phyloP scores from a whole-genome alignment of 176 grass and related monocot species.

The Poa annua region DNA sequence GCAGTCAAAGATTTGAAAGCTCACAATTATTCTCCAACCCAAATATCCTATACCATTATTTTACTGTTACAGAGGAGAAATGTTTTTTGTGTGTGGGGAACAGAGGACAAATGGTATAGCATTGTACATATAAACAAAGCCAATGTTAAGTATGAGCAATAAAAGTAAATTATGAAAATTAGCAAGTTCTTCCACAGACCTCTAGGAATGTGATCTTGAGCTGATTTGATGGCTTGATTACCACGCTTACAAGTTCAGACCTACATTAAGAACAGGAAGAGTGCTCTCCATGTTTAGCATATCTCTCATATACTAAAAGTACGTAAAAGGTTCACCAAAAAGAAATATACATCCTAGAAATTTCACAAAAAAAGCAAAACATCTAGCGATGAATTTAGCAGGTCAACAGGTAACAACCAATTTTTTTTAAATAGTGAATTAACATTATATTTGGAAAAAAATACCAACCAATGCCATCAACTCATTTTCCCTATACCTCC shows the following conservation, averaged over 20 bases:
- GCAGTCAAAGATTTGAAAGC: neutral
- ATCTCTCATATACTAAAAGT: neutral
- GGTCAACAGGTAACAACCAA: neutral
- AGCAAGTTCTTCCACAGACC: slow-evolving; percentile 56
- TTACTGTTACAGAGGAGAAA: slow-evolving; percentile 1
- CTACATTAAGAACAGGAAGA: slow-evolving; percentile 61
- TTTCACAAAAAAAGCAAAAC: neutral
- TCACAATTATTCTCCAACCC: slow-evolving; percentile 3
- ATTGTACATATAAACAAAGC: neutral
- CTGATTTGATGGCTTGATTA: slow-evolving; percentile 90
- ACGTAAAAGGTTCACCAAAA: neutral
- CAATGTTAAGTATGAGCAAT: neutral
- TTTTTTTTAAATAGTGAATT: neutral
- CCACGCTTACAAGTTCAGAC: slow-evolving; percentile 83
- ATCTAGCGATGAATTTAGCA: neutral
- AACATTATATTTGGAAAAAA: neutral
- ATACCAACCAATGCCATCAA: neutral
- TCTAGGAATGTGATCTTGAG: slow-evolving; percentile 97
- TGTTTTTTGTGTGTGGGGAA: neutral
- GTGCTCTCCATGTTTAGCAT: slow-evolving; percentile 32
- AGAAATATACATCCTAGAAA: neutral
- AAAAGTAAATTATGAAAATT: slow-evolving; percentile 22
- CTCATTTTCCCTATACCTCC: neutral
- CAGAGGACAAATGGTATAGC: neutral
- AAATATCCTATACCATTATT: slow-evolving; percentile 4